A percentile compares a stretch with the other conserved stretches of the same genome.
phyloP scores from a whole-genome alignment of 2,329 filamentous ascomycete genomes.

The Trichoderma hamatum region DNA sequence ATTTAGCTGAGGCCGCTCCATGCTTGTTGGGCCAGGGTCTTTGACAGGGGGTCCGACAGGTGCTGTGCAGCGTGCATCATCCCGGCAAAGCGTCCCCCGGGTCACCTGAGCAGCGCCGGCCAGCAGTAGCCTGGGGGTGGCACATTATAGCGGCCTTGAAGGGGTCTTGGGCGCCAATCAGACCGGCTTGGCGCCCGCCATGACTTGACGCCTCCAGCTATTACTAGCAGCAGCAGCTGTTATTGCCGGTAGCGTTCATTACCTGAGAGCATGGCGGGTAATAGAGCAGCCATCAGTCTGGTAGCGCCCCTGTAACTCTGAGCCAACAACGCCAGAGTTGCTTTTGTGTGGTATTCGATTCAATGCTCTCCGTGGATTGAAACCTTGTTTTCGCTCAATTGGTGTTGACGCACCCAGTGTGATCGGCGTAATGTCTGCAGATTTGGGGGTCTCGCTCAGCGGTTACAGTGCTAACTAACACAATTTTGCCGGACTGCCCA shows the following conservation, averaged over 20 bases:
- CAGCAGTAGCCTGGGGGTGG: not conserved
- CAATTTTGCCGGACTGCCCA: not conserved
- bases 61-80: constrained; percentile 22
- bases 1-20: constrained; percentile 19
- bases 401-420: not conserved
- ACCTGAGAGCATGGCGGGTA: not conserved
- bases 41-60: constrained; percentile 12
- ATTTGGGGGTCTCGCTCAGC: not conserved
- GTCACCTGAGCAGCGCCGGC: constrained; percentile 20
- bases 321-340: not conserved
- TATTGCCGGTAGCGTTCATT: not conserved
- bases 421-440: not conserved
- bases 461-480: not conserved
- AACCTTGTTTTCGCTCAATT: not conserved
- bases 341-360: not conserved
- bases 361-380: not conserved
- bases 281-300: not conserved
- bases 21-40: not conserved
- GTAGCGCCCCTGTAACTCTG: not conserved
- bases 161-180: constrained; percentile 20
- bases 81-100: constrained; percentile 10
- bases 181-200: constrained; percentile 4
- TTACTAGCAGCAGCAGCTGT: not conserved
- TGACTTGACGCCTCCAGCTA: not conserved
- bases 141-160: not conserved